Evolutionary conservation across 2,329 filamentous ascomycete species (phyloP), one percentile per base, ranked within the genome.

Genomic region (Penicillium janthinellum): DNA sequence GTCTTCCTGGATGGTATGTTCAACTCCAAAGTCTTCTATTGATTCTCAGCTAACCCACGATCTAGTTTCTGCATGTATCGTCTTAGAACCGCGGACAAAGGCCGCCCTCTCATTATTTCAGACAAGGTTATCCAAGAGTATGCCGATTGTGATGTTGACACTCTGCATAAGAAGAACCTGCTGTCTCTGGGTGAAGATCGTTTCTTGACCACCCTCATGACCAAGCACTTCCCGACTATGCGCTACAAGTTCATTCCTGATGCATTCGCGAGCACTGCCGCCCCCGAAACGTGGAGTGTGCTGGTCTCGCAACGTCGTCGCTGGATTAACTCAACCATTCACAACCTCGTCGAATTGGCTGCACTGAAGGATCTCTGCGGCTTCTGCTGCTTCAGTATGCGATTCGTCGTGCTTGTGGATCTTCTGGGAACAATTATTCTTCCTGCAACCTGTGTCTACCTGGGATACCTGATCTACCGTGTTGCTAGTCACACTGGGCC

Each of bases 311-410:
- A 99, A 76, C 89, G 95, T 83, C 92, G 95, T 82, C 90, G 95
- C 75, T 99, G 95, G 95, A 99, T 99, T 77, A 99, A 99, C 80
- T 98, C 95, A 1, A 99, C 95, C 10, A 90, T 99, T 62, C 95
- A 99, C 83, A 99, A 99, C 75, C 78, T 99, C 73, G 90, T 89
- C 28, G 95, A 99, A 76, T 82, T 99, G 72, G 89, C 96, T 74
- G 89, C 89, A 70, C 84, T 99, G 49, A 90, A 93, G 75, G 92
- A 99, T 71, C 89, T 99, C 77, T 99, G 95, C 73, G 95, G 95
- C 67, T 99, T 99, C 87, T 99, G 95, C 81, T 96, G 91, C 79
- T 98, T 98, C 83, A 92, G 90, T 64, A 98, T 98, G 94, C 89
- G 94, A 63, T 97, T 98, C 70, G 86, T 98, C 64, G 95, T 98